phyloP scores from a whole-genome alignment of 768 basidiomycete genomes.

The Termitomyces sp. region DNA sequence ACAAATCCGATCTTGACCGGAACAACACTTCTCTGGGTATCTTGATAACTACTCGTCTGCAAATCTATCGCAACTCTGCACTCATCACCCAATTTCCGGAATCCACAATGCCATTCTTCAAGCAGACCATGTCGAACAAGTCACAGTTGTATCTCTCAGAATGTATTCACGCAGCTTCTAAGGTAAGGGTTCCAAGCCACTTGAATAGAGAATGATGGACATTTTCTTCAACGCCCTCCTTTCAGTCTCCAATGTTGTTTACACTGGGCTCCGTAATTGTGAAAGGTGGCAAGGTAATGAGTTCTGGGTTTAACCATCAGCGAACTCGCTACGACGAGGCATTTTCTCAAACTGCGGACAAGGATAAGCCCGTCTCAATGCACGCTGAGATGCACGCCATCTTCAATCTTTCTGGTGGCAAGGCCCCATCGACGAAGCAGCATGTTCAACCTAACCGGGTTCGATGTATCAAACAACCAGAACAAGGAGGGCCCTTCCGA shows the following conservation, averaged over 20 bases:
- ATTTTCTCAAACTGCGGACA: conserved; percentile 30
- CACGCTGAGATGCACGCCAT: conserved; percentile 63
- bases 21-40: too few species aligned
- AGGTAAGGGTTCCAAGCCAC: not conserved
- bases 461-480: conserved; percentile 6
- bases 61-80: not conserved
- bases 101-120: not conserved
- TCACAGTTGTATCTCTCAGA: conserved; percentile 1
- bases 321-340: conserved; percentile 50
- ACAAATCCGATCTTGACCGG: too few species aligned
- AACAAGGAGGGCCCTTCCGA: not conserved
- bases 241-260: conserved; percentile 8
- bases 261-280: conserved; percentile 22
- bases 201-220: not conserved
- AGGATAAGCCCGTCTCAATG: conserved; percentile 41
- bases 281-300: conserved; percentile 55
- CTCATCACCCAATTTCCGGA: not conserved
- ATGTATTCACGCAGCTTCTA: not conserved
- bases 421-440: conserved; percentile 49
- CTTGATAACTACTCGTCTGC: not conserved
- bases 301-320: conserved; percentile 51
- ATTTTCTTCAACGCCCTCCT: not conserved
- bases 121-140: conserved; percentile 1
- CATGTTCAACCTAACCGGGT: conserved; percentile 38
- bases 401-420: conserved; percentile 45